Base-by-base conservation (phyloP, 331 rosid species). In the Malus hybrid region DNA sequence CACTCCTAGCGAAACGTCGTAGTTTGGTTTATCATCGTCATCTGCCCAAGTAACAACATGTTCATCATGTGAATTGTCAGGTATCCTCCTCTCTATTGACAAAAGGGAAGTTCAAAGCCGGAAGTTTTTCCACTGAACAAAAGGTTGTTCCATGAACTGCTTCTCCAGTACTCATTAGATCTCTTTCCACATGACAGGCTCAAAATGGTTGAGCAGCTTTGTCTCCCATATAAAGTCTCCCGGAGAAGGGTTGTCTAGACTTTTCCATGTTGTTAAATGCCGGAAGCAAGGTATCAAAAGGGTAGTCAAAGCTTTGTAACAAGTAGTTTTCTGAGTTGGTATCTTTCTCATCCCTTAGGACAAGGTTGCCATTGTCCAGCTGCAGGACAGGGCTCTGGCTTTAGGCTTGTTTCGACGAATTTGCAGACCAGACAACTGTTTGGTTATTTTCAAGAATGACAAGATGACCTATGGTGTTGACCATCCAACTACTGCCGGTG, bases 101-200 rank as follows among this genome's bases (percentile, higher is more conserved):
- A 24, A 64, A 78, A 19, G 67, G n/a, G n/a, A n/a, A n/a, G n/a
- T n/a, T n/a, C n/a, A n/a, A n/a, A n/a, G n/a, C n/a, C n/a, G 72
- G 61, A 24, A 78, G 19, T 71, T 61, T 53, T 34, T 0, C 95
- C 93, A 71, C 86, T 86, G 68, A 63, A 78, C 13, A 33, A 76
- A 72, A 84, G 10, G 11, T 91, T 93, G 69, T 89, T 91, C 97
- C 97, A 91, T 4, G 93, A 93, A 3, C 95, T 93, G 5, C 84
- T 61, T 44, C 93, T 72, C 39, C 46, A 13, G 52, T 18, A 42
- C 81, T 77, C 86, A 5, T 10, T n/a, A 7, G 57, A n/a, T 36
- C 82, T 88, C 4, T 39, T 82, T 28, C 89, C 81, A 82, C 84
- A 85, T 64, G 28, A 36, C 81, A 0, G 84, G n/a, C 2, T 91